Evolutionary conservation across 2,329 filamentous ascomycete genomes (phyloP), one percentile per base, ranked within the genome.

Genomic region (Apiospora sp.): DNA sequence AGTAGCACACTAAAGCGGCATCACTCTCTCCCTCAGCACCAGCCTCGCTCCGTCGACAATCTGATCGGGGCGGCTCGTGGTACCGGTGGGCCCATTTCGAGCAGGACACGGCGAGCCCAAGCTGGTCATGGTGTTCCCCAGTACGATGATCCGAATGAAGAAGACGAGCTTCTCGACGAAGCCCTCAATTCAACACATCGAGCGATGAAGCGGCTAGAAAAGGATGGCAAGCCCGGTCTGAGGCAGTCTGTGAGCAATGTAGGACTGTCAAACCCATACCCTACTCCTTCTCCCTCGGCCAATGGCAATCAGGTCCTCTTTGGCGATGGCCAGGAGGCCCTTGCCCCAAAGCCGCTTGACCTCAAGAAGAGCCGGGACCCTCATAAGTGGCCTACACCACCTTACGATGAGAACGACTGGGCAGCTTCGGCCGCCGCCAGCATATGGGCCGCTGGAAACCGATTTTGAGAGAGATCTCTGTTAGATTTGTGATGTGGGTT

Each of bases 351-450:
- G 82, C 93, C 94, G 14, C 83, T 95, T 75, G 89, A 93, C 76
- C 90, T 94, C 71, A 86, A 87, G 78, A 90, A 90, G 80, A 88
- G 89, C 37, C 78, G 84, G 0, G 84, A 86, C 43, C 75, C 78
- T 27, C 84, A 89, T 78, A 96, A 98, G 84, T 98, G 95, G 93
- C 96, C 95, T 3, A 98, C 96, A 22, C 96, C 96, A 30, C 96
- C 96, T 4, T 98, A 98, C 77, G 95, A 98, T 79, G 95, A 97
- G 78, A 92, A 92, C 75, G 95, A 98, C 81, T 98, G 95, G 96
- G 94, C 93, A 24, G 91, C 93, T 12, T 92, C 93, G 58, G 93
- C 94, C 43, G 91, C 94, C 14, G 93, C 94, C 7, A 95, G 93
- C 83, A 95, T 95, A 76, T 93, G 93, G 86, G 92, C 92, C 71